Conservation (phyloP, 331 rosid genomes). For the Quercus tomentella region DNA sequence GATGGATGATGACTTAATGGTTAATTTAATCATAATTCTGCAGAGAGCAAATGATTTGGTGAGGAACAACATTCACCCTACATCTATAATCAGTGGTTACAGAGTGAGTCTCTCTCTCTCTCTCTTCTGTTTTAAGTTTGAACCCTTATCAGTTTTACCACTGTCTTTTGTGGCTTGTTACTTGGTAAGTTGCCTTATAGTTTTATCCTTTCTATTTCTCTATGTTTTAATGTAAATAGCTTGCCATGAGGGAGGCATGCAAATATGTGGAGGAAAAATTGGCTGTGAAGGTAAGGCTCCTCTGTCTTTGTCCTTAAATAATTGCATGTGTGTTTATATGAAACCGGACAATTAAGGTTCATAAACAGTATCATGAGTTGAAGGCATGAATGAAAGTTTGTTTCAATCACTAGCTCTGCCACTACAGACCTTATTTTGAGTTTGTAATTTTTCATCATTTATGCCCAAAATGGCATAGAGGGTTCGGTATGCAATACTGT, state of each 20-base stretch:
- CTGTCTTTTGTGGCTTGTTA: not conserved
- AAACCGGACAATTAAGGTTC: not conserved
- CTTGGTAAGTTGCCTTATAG: not conserved
- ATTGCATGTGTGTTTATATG: not conserved
- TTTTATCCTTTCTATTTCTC: not conserved
- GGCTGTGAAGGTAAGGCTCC: slow-evolving; percentile 64
- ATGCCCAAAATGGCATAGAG: not conserved
- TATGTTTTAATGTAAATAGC: slow-evolving; percentile 42
- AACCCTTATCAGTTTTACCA: not conserved
- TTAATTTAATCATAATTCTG: not conserved
- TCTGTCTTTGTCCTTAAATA: not conserved
- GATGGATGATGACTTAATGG: not conserved
- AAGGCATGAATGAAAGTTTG: not conserved
- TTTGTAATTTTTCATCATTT: not conserved
- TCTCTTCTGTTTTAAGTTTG: not conserved
- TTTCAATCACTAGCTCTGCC: not conserved
- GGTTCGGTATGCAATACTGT: not conserved
- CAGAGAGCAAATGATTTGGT: slow-evolving; percentile 98
- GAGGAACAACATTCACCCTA: slow-evolving; percentile 93
- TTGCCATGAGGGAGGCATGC: slow-evolving; percentile 99
- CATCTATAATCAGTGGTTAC: slow-evolving; percentile 92
- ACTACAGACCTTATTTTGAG: not conserved
- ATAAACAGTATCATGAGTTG: not conserved
- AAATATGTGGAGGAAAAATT: slow-evolving; percentile 82
- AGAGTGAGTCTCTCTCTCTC: slow-evolving; percentile 41